These are phyloP conservation scores for Extremus antarcticus DNA, from an alignment of 495 filamentous ascomycete species.

Conservation along the genomic window DNA sequence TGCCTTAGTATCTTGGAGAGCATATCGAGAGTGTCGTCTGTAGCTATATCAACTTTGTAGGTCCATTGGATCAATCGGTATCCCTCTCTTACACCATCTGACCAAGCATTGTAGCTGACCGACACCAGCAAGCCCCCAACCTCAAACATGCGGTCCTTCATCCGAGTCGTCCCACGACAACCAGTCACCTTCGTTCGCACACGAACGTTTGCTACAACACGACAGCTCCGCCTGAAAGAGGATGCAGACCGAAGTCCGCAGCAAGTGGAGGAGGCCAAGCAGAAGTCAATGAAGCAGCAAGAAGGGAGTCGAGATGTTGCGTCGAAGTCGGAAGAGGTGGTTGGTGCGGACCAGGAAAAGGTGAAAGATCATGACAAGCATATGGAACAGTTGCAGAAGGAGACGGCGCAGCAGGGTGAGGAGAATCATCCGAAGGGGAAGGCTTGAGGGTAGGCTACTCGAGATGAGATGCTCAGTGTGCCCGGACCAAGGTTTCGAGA, in stretches of 20 bases:
- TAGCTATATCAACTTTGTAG: no score
- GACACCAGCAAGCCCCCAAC: not conserved
- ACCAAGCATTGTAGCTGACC: not conserved
- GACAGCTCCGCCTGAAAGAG: conserved; percentile 19
- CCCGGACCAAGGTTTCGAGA: not conserved
- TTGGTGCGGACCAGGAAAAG: conserved; percentile 25
- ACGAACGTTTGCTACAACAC: conserved; percentile 3
- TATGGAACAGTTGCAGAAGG: conserved; percentile 28
- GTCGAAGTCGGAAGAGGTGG: conserved; percentile 20
- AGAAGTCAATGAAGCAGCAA: conserved; percentile 26
- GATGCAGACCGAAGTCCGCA: conserved; percentile 21
- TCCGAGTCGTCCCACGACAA: not conserved
- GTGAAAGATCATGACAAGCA: conserved; percentile 25
- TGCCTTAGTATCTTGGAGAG: not conserved
- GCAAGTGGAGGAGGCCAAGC: conserved; percentile 24
- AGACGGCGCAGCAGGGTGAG: conserved; percentile 23
- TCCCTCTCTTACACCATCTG: no score
- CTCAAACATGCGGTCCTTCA: not conserved
- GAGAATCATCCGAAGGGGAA: conserved; percentile 11
- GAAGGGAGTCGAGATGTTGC: conserved; percentile 27
- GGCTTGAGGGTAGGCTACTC: no score
- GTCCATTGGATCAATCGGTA: no score
- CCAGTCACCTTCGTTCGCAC: not conserved
- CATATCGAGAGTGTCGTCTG: not conserved
- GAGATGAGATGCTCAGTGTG: not conserved